Percentiles rank a stretch among this genome's conserved stretches.
phyloP scores from a whole-genome alignment of 768 basidiomycete genomes.

The Trametes gibbosa region DNA sequence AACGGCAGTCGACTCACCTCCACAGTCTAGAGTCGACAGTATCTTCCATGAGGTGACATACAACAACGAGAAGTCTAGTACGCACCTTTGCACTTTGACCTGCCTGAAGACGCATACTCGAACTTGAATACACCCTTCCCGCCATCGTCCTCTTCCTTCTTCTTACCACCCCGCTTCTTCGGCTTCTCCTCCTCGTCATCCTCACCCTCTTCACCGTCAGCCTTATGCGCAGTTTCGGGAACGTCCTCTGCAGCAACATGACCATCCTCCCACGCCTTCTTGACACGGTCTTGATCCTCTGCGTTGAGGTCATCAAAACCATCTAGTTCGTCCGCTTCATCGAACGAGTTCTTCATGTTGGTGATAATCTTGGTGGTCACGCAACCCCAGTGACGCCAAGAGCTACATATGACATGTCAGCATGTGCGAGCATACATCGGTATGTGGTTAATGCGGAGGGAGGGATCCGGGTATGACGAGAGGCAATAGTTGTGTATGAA shows the following conservation, averaged over 20 bases:
- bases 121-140: constrained; percentile 30
- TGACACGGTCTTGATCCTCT: constrained; percentile 70
- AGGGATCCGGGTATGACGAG: neutral
- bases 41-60: neutral
- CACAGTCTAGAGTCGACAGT: constrained; percentile 16
- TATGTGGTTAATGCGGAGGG: neutral
- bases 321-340: constrained; percentile 68
- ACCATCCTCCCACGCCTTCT: constrained; percentile 72
- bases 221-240: constrained; percentile 67
- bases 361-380: constrained; percentile 62
- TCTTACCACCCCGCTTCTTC: constrained; percentile 27
- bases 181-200: constrained; percentile 40
- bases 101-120: constrained; percentile 30
- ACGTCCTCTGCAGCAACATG: constrained; percentile 83
- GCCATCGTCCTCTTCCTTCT: constrained; percentile 29
- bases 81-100: constrained; percentile 36
- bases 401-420: constrained; percentile 35
- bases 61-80: neutral
- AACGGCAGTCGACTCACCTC: constrained; percentile 2
- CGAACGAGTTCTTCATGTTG: constrained; percentile 67
- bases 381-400: constrained; percentile 94
- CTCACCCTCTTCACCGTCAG: constrained; percentile 39
- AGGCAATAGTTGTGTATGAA: neutral
- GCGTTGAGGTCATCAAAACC: constrained; percentile 73
- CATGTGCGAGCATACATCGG: neutral